phyloP scores from a whole-genome alignment of 306 rosid species.

The Acacia melanoxylon region DNA sequence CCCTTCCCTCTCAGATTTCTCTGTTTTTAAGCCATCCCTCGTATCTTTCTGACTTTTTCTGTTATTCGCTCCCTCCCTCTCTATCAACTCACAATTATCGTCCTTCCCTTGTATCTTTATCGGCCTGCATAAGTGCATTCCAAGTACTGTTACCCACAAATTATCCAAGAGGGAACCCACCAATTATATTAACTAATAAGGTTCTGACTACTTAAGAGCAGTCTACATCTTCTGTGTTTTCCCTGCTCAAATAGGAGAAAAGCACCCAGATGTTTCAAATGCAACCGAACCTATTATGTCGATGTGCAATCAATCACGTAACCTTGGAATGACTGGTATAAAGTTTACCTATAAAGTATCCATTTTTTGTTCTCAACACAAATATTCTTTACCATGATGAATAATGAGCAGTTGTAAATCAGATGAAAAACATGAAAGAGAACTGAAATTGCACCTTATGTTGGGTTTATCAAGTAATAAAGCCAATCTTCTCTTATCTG shows the following conservation, averaged over 20 bases:
- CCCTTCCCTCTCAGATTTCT: neutral
- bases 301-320: neutral
- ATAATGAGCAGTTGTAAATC: neutral
- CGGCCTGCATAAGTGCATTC: neutral
- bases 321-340: neutral
- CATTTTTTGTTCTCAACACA: neutral
- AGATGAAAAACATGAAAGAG: slow-evolving; percentile 4
- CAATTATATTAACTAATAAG: neutral
- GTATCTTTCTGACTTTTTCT: neutral
- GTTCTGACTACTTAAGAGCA: neutral
- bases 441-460: slow-evolving; percentile 59
- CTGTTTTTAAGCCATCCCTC: neutral
- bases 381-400: neutral
- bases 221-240: neutral
- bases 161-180: neutral
- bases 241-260: neutral
- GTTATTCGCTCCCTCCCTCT: neutral
- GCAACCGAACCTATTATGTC: neutral
- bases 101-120: neutral
- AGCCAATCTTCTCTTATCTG: slow-evolving; percentile 88
- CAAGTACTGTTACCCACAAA: neutral
- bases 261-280: slow-evolving; percentile 10
- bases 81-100: neutral
- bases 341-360: neutral
- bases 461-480: slow-evolving; percentile 67